Conservation (phyloP, 2,329 filamentous ascomycete genomes). For the Neopestalotiopsis sp. region DNA sequence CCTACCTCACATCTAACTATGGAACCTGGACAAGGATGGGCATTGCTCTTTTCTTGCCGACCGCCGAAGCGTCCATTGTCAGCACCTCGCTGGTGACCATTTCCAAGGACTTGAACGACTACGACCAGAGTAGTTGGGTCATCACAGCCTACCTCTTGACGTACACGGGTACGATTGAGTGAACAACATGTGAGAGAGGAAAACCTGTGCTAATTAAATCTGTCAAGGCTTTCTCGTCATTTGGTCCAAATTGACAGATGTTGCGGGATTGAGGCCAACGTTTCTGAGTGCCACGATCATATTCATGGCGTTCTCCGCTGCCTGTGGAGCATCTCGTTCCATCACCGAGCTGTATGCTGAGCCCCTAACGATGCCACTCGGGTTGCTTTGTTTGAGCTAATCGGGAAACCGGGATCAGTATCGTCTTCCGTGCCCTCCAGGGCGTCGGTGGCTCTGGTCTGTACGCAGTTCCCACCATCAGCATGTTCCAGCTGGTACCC, state of each 20-base stretch:
- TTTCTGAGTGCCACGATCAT: conserved; percentile 40
- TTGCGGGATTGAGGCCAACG: too few species aligned
- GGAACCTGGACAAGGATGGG: too few species aligned
- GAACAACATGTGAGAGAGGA: too few species aligned
- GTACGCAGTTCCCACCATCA: conserved; percentile 45
- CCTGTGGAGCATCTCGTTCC: not conserved
- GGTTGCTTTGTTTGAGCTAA: not conserved
- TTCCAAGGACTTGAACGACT: conserved; percentile 19
- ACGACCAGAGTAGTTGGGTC: conserved; percentile 21
- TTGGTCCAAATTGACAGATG: too few species aligned
- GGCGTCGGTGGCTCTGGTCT: conserved; percentile 52
- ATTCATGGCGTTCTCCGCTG: conserved; percentile 40
- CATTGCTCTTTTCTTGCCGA: too few species aligned
- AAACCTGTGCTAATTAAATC: too few species aligned
- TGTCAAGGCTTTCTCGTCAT: too few species aligned
- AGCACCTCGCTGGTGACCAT: conserved; percentile 19
- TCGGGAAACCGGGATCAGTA: conserved; percentile 34
- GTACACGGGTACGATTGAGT: not conserved
- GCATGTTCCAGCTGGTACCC: conserved; percentile 42
- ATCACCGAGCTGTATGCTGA: not conserved
- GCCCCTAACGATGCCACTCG: not conserved
- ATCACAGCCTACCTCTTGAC: conserved; percentile 24
- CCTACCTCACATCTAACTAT: too few species aligned
- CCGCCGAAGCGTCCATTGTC: conserved; percentile 13
- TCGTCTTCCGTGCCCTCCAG: conserved; percentile 43